phyloP scores from a whole-genome alignment of 441 rosid genomes.

The Melianthus villosus region DNA sequence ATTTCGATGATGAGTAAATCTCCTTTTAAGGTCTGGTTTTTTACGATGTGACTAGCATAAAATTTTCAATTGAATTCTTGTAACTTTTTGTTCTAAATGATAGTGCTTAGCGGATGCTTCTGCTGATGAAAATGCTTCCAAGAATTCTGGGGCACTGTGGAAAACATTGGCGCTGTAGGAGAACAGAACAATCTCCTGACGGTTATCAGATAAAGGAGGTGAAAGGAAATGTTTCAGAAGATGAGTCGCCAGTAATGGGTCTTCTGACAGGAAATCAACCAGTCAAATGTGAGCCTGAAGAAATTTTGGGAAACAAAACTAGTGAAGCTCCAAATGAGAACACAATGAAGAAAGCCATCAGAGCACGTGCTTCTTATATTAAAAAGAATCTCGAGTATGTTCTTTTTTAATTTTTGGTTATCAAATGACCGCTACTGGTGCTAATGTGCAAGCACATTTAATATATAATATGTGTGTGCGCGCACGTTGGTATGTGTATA shows the following conservation, averaged over 20 bases:
- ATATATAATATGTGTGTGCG: conserved; percentile 1
- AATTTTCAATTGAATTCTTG: neutral
- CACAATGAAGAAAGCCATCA: conserved; percentile 39
- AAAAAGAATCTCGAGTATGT: conserved; percentile 57
- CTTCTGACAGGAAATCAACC: conserved; percentile 29
- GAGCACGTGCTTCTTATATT: conserved; percentile 40
- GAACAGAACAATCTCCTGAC: conserved; percentile 27
- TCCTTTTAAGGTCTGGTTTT: neutral
- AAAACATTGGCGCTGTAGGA: conserved; percentile 13
- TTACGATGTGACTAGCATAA: neutral
- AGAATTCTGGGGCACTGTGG: conserved; percentile 25
- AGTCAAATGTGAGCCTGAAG: conserved; percentile 17
- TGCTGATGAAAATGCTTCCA: conserved; percentile 25
- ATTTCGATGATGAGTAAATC: neutral
- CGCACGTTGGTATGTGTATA: conserved; percentile 1
- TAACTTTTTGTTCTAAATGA: conserved; percentile 6
- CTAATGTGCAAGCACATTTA: neutral
- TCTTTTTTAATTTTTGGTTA: conserved; percentile 6
- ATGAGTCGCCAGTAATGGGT: conserved; percentile 62
- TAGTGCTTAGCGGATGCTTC: conserved; percentile 43
- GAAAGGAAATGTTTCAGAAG: conserved; percentile 28
- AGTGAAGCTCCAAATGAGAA: conserved; percentile 27
- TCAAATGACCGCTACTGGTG: neutral
- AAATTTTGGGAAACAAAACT: conserved; percentile 18
- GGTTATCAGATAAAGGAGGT: conserved; percentile 20